Conservation (phyloP, 176 grass and related monocot species). For the Oryza glumipatula region DNA sequence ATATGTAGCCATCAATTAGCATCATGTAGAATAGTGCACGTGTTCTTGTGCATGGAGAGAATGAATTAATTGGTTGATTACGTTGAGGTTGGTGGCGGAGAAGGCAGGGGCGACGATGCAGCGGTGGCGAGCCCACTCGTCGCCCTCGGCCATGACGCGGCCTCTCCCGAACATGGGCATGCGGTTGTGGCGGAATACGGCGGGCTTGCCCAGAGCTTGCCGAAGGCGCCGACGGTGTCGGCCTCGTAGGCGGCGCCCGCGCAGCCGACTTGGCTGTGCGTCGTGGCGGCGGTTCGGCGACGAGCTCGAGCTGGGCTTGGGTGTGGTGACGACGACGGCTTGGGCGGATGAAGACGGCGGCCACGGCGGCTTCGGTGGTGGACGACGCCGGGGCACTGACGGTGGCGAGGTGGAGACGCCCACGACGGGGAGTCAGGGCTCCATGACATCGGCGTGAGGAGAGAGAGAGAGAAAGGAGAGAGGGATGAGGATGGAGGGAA, state of each 20-base stretch:
- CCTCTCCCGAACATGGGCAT: constrained; percentile 86
- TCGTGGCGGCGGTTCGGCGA: too few relatives aligned
- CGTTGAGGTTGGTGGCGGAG: constrained; percentile 78
- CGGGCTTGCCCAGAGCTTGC: constrained; percentile 77
- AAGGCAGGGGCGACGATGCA: constrained; percentile 83
- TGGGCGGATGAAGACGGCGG: too few relatives aligned
- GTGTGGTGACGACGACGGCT: too few relatives aligned
- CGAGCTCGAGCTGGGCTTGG: too few relatives aligned
- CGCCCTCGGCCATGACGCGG: constrained; percentile 69
- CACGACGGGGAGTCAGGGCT: too few relatives aligned
- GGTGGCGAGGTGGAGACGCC: too few relatives aligned
- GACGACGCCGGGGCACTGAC: too few relatives aligned
- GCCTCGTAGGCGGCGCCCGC: neutral
- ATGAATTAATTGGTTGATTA: neutral
- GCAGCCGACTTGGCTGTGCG: too few relatives aligned
- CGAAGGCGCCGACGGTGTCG: constrained; percentile 52
- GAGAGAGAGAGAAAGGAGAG: too few relatives aligned
- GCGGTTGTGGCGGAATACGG: constrained; percentile 81
- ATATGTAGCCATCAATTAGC: neutral
- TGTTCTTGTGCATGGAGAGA: neutral
- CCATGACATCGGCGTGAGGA: too few relatives aligned
- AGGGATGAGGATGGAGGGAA: too few relatives aligned
- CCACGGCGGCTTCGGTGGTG: too few relatives aligned
- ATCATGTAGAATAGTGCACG: neutral
- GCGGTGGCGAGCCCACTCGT: constrained; percentile 67